A percentile compares a stretch with the other conserved stretches of the same genome.
phyloP scores from a whole-genome alignment of 805 yeast genomes.

The Saccharomycodes ludwigii region DNA sequence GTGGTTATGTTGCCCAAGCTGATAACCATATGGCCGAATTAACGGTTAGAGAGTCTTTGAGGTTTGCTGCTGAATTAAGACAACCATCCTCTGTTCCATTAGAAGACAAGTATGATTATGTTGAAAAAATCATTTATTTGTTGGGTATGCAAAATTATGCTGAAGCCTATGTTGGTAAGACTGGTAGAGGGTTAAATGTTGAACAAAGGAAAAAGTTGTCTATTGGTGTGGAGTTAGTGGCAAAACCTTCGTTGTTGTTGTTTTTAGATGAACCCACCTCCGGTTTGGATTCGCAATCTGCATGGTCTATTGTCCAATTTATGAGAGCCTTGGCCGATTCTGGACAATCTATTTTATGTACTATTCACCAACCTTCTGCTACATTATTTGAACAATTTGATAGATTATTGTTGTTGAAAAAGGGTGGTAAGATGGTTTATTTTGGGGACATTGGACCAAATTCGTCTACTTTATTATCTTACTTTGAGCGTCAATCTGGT shows the following conservation, averaged over 20 bases:
- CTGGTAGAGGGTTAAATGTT: constrained; percentile 61
- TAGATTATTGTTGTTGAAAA: constrained; percentile 50
- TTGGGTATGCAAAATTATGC: constrained; percentile 60
- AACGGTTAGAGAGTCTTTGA: constrained; percentile 64
- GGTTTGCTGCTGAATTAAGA: constrained; percentile 60
- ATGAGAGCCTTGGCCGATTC: constrained; percentile 55
- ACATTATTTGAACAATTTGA: constrained; percentile 56
- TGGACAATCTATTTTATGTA: constrained; percentile 67
- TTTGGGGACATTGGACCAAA: constrained; percentile 70
- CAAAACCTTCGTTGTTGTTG: constrained; percentile 50
- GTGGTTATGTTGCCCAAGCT: constrained; percentile 76
- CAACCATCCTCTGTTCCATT: constrained; percentile 47
- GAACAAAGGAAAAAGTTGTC: constrained; percentile 59
- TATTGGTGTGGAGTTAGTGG: constrained; percentile 62
- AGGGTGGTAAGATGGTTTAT: constrained; percentile 72
- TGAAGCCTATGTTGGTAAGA: constrained; percentile 69
- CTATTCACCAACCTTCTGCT: constrained; percentile 73
- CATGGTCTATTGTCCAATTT: constrained; percentile 57
- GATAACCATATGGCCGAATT: constrained; percentile 59
- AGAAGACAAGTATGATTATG: constrained; percentile 52
- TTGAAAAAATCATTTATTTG: constrained; percentile 52
- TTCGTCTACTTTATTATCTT: constrained; percentile 43
- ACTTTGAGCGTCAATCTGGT: constrained; percentile 66
- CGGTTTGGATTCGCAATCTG: constrained; percentile 56
- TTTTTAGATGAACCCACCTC: constrained; percentile 67